Percentiles rank a stretch among this genome's conserved stretches.
Conservation (phyloP, 331 rosid genomes). For the Pyrus hybrid region DNA sequence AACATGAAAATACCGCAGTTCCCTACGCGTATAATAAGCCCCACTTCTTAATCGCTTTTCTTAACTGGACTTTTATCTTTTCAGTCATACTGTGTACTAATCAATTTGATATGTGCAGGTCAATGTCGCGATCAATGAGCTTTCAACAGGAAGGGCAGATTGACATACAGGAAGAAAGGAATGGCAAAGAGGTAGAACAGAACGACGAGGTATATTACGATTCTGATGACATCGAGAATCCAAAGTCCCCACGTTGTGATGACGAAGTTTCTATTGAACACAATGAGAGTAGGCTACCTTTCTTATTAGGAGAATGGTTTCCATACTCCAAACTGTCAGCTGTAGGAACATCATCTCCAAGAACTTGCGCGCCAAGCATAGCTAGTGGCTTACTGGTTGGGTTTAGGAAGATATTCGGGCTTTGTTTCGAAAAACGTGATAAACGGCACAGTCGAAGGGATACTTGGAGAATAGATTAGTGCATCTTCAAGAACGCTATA, state of each 20-base stretch:
- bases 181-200: constrained; percentile 15
- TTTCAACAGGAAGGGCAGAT: constrained; percentile 15
- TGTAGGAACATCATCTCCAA: constrained; percentile 20
- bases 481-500: neutral
- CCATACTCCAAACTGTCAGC: constrained; percentile 28
- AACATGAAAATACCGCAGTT: neutral
- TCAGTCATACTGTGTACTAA: neutral
- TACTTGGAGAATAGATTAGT: constrained; percentile 17
- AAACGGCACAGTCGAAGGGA: constrained; percentile 2
- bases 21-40: neutral
- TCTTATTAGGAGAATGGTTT: constrained; percentile 43
- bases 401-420: constrained; percentile 43
- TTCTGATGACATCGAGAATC: constrained; percentile 37
- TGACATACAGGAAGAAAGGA: constrained; percentile 10
- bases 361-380: constrained; percentile 24
- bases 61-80: neutral
- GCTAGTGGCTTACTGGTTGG: constrained; percentile 36
- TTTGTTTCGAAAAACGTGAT: constrained; percentile 33
- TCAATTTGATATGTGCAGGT: constrained; percentile 33
- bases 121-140: constrained; percentile 19
- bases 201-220: constrained; percentile 14
- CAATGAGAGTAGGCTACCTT: constrained; percentile 20
- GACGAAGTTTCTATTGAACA: constrained; percentile 11
- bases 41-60: neutral
- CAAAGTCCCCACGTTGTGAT: constrained; percentile 24